Evolutionary conservation across 371 early-diverging fungal species (phyloP), one percentile per base, ranked within the genome.

Genomic region (Cokeromyces recurvatus): DNA sequence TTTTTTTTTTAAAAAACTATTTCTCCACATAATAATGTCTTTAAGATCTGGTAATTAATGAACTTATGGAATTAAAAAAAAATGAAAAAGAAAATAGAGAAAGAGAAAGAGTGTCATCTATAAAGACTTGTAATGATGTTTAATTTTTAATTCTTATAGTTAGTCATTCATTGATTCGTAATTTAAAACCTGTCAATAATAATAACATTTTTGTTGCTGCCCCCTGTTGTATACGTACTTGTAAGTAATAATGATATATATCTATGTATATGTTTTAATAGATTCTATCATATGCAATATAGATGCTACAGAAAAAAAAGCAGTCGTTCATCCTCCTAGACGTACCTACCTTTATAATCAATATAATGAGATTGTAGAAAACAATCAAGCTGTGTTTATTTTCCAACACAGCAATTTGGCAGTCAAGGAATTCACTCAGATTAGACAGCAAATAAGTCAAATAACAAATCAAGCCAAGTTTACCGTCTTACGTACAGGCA

Each of bases 361-460:
- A 48, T 84, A 84, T 53, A 46, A 62, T 23, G 50, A 68, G 6
- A 55, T 79, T 27, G 44, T 84, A 24, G 51, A 67, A 21, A 55
- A 71, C 38, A 82, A 81, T 59, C 68, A 82, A 19, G 68, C 74
- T 48, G 53, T 82, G 43, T 68, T 85, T 48, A 66, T 85, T 43
- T 74, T 79, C 36, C 85, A 85, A 54, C 81, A 82, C 68, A 85
- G 82, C 73, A 85, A 85, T 51, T 64, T 85, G 60, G 74, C 75
- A 0, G 78, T 82, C 23, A 58, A 74, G 25, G 85, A 85, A 46
- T 66, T 81, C 51, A 74, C 78, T 14, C 52, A 66, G 36, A 48
- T 82, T 27, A 74, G 85, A 49, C 66, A 70, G 42, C 74, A 80
- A 3, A 51, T 85, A 4, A 66, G 70, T 8, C 51, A 63, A 9